Base-by-base conservation (phyloP, 352 stramenopile genomes). In the Plasmopara halstedii region DNA sequence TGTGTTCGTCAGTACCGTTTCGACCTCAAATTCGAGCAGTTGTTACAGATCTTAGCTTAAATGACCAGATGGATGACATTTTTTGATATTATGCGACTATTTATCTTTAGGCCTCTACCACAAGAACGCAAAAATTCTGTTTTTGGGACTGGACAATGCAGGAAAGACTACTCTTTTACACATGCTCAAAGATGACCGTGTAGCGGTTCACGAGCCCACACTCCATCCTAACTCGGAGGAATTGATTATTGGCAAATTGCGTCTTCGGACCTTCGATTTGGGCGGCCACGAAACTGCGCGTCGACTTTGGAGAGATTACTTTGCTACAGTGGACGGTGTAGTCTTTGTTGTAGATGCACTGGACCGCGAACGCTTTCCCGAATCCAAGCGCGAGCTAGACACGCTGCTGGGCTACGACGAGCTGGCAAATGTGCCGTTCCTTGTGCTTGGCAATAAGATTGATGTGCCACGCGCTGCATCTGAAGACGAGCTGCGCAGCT, bases 71-170 rank as follows among this genome's bases (percentile, higher is more conserved):
- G 42, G 40, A 33, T 56, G 38, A 45, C 10, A 23, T 55, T 42
- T 37, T 48, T 43, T 49, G 7, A 35, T 49, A 21, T 32, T 37
- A 51, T 45, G 45, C 26, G 21, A 47, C 22, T 39, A 14, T 31
- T 46, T 43, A 38, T 50, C n/a, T 23, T 11, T 42, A 98, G 97
- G 97, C 39, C 82, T 99, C 44, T 99, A 99, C 73, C 96, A 99
- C 77, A 99, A 99, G 82, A 98, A 98, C 68, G 97, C 96, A 57
- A 99, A 99, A 77, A 99, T 99, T 67, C 65, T 99, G 31, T 99
- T 99, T 76, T 67, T 99, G 20, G 97, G 97, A 20, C 72, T 99
- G 21, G 97, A 99, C 70, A 99, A 99, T 80, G 97, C 97, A 37
- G 97, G 97, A 62, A 99, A 99, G 76, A 99, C 97, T 10, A 99